Base-by-base conservation (phyloP, 176 grass and related monocot genomes). In the Cocos nucifera region DNA sequence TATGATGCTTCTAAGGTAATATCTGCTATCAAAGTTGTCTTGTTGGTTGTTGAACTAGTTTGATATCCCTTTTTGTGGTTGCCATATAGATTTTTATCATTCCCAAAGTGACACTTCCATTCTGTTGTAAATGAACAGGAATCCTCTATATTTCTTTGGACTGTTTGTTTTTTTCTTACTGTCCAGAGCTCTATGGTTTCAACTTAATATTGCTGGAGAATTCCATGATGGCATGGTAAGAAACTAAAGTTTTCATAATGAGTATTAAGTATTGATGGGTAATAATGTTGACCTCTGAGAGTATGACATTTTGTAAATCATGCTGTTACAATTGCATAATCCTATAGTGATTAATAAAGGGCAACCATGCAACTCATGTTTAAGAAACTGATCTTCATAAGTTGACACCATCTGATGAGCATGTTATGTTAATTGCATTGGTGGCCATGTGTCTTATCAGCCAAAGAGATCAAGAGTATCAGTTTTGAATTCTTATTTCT, bases 1-100 rank as follows among this genome's bases (percentile, higher is more conserved):
- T 59, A 77, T 89, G 82, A 83, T 89, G 62, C 65, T 95, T 89
- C 69, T 89, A 21, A 89, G 90, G 90, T 95, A 58, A 66, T 64
- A 51, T 39, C 71, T 61, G 22, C 20, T 16, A 29, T 60, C 59
- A 65, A 69, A 16, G 53, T 23, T 49, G 75, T 25, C 19, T 39
- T 61, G 8, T 73, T 15, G 28, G 24, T 48, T 26, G 44, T 69
- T 76, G 63, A 86, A 75, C 58, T 61, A 57, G 20, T 30, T 75
- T 55, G 39, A 32, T 3, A 51, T 51, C 54, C 57, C 77, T 7
- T n/a, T 30, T 10, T 69, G 27, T 9, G 15, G 4, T 57, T 63
- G 17, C 58, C 53, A 26, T 22, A 15, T 6, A 53, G 51, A 72
- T 14, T 28, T 30, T 65, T 49, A 49, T 17, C 14, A 15, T 56